Base-by-base conservation (phyloP, 139 green algal species). In the Chlorella sp. region DNA sequence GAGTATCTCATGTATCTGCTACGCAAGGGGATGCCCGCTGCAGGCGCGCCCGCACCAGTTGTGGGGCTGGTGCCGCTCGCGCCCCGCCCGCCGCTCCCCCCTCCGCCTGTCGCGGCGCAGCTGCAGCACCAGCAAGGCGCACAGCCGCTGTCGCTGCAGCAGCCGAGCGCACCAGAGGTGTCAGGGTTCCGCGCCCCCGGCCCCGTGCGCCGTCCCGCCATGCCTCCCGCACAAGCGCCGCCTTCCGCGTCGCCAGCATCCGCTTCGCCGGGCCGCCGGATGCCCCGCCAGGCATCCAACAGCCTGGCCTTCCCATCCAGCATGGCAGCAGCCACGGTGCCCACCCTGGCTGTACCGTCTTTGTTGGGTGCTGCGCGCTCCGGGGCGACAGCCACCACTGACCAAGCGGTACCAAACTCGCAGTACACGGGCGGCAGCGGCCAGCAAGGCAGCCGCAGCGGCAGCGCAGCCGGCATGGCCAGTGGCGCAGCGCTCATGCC, bases 1-100 rank as follows among this genome's bases (percentile, higher is more conserved):
- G 71, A 83, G 30, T 90, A 90, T 66, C 81, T 90, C 28, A 87
- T 90, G 87, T 77, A 76, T 16, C 75, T 90, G 64, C 87, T 90
- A 34, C n/a, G 76, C 40, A 90, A 86, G 87, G 75, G 82, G n/a
- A 53, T 18, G 14, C 11, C n/a, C 53, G 30, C 85, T 4, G 15
- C 73, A 3, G 11, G 36, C 12, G 26, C 21, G 64, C 76, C 53
- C 19, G 26, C 87, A 18, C 66, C 75, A 22, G n/a, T 69, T 1
- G 86, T 22, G 34, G 15, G 30, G 53, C 4, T 3, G 18, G 30
- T 18, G 57, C 81, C 42, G 61, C 32, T 21, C 37, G 64, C 64
- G 32, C 64, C 37, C 48, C 22, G 48, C 57, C 37, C 48, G 32
- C 48, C 82, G 32, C 78, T 83, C 22, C 19, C 36, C 36, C 19